A percentile compares a stretch with the other conserved stretches of the same genome.
phyloP scores from a whole-genome alignment of 176 grass and related monocot species.

The Thalia dealbata region DNA sequence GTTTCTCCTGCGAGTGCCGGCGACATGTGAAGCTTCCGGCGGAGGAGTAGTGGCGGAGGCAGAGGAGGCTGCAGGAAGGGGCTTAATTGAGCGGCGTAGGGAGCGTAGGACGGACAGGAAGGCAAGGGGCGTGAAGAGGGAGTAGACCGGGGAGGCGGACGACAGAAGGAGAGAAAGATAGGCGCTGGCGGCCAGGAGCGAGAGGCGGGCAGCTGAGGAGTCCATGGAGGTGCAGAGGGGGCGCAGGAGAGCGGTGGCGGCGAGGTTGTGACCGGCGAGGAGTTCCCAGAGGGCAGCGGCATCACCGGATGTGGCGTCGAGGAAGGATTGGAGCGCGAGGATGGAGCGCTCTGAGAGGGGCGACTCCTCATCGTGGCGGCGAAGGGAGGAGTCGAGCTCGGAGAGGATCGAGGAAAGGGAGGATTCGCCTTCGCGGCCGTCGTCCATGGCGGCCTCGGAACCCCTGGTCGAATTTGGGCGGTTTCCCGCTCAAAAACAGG shows the following conservation, averaged over 20 bases:
- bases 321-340: constrained; percentile 23
- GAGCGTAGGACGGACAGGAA: constrained; percentile 70
- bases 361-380: constrained; percentile 6
- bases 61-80: background rate
- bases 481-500: background rate
- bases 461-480: background rate
- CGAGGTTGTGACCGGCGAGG: constrained; percentile 15
- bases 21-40: background rate
- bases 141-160: constrained; percentile 33
- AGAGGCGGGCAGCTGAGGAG: constrained; percentile 23
- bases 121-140: constrained; percentile 46
- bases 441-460: background rate
- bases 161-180: constrained; percentile 47
- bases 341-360: constrained; percentile 29
- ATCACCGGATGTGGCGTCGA: constrained; percentile 9
- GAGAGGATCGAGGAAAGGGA: constrained; percentile 37
- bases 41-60: background rate
- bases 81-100: constrained; percentile 42
- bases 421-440: constrained; percentile 21
- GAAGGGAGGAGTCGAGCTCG: constrained; percentile 43
- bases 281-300: constrained; percentile 14
- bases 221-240: constrained; percentile 21
- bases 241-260: constrained; percentile 34
- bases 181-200: constrained; percentile 29
- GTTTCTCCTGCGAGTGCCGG: background rate